A percentile compares a stretch with the other conserved stretches of the same genome.
phyloP scores from a whole-genome alignment of 2,329 filamentous ascomycete genomes.

The Sporothrix globosa region DNA sequence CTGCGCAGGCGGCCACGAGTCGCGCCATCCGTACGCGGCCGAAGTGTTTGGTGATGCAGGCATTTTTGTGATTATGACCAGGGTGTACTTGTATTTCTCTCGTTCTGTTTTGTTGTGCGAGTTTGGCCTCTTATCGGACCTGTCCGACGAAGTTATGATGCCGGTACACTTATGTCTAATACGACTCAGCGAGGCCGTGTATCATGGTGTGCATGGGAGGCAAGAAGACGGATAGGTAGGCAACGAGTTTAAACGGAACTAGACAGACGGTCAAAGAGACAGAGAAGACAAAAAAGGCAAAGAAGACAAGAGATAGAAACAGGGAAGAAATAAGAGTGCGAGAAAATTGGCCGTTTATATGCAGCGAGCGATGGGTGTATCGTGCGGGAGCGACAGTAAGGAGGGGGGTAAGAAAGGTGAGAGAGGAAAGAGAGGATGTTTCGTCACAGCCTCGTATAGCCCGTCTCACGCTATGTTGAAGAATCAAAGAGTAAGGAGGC shows the following conservation, averaged over 20 bases:
- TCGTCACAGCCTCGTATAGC: constrained; percentile 16
- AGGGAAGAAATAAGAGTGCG: not conserved
- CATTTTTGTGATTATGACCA: constrained; percentile 38
- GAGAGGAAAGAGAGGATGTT: not conserved
- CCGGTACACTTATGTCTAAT: constrained; percentile 3
- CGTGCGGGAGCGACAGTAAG: constrained; percentile 21
- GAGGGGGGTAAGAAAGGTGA: not conserved
- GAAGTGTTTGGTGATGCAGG: constrained; percentile 40
- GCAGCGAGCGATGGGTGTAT: not conserved
- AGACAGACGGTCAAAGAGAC: not conserved
- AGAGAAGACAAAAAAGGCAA: not conserved
- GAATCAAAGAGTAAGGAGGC: not conserved
- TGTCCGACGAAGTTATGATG: not conserved
- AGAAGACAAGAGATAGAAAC: not conserved
- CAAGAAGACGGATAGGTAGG: not conserved
- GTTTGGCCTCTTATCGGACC: not conserved
- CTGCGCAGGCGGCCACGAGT: constrained; percentile 59
- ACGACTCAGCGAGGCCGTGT: not conserved
- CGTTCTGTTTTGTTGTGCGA: not conserved
- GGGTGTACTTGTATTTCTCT: not conserved
- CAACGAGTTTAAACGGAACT: too few species aligned
- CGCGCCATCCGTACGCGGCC: constrained; percentile 40
- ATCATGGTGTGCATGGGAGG: not conserved
- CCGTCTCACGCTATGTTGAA: constrained; percentile 12
- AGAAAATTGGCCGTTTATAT: constrained; percentile 1